Evolutionary conservation across 331 rosid genomes (phyloP), one percentile per base, ranked within the genome.

Genomic region (Saraca asoca): DNA sequence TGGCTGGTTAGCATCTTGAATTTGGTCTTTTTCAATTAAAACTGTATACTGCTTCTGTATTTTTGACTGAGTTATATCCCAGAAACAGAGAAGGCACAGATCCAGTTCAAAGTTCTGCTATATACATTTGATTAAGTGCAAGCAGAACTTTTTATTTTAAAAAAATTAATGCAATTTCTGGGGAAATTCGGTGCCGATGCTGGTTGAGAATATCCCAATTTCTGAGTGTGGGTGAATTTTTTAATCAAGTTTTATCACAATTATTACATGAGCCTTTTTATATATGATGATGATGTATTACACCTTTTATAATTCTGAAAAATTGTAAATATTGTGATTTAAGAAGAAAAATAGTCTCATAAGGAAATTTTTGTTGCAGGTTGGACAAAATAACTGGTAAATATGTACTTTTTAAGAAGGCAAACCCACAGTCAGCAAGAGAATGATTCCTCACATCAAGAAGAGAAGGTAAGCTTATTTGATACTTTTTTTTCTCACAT

Each of bases 361-460:
- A 3, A 12, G 38, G 6, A 53, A 14, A 24, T 5, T 53, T 53
- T 29, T 52, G 58, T 15, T 12, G 24, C 38, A 53, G 79, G 65
- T 84, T 67, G 70, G 64, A 57, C 31, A 69, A 12, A 7, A 24
- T 66, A 55, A 46, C 73, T 37, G 53, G 66, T 54, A 78, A 80
- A 50, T 63, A 83, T 81, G 96, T 89, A 77, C 77, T 88, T 83
- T 51, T 69, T 66, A 38, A 83, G 88, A 72, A 83, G 74, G 51
- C 77, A 75, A 33, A 37, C 66, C 62, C 96, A 83, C 58, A 81
- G 51, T 67, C 85, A 75, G 57, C 78, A n/a, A n/a, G 88, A 62
- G 72, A 68, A 67, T 50, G 87, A 68, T 57, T 71, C 85, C 49
- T 63, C 88, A 1, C 19, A 34, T 64, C 66, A 81, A 53, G 86